Base-by-base conservation (phyloP, 768 basidiomycete species). In the Cystofilobasidium bisporidii region DNA sequence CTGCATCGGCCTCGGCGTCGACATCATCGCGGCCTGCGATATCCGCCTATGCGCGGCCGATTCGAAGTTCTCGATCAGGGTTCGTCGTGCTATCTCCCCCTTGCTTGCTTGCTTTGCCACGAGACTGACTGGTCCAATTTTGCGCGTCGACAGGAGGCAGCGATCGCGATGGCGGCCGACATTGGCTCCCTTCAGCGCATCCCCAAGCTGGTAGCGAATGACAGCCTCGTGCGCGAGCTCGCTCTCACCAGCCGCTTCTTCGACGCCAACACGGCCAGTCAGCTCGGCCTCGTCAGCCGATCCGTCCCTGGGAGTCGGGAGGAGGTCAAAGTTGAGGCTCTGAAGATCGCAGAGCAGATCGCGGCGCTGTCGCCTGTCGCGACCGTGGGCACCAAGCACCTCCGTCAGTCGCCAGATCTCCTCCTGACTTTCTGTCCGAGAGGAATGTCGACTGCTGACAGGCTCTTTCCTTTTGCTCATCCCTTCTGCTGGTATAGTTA, bases 111-210 rank as follows among this genome's bases (percentile, higher is more conserved):
- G 20, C 36, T 69, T 50, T 3, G 11, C n/a, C 3, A 43, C 41
- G 4, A 38, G 24, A 22, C n/a, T n/a, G 30, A 26, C 41, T 60
- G 36, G 14, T 30, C 22, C 8, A 6, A 47, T 47, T 18, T 9
- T 18, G 45, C 45, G 6, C 22, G 9, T 59, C 10, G 38, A 59
- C 43, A 65, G 64, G 66, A 67, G 48, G 66, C 62, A 1, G 66
- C 61, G 14, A 61, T 67, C 33, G 66, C 48, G 88, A 91, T 94
- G 0, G 91, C 91, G 2, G 86, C 91, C 0, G 91, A 93, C 74
- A 85, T 92, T 47, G 92, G 92, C 0, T 85, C 89, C 0, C 83
- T 94, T 9, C 88, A 91, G 1, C 84, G 86, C 61, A 79, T 93
- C 9, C 89, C 88, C 0, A 88, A 89, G 72, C 81, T 88, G 56